A percentile compares a stretch with the other conserved stretches of the same genome.
Evolutionary conservation across 164 flowering plant genomes (phyloP).

Genomic region (Vitis labrusca): DNA sequence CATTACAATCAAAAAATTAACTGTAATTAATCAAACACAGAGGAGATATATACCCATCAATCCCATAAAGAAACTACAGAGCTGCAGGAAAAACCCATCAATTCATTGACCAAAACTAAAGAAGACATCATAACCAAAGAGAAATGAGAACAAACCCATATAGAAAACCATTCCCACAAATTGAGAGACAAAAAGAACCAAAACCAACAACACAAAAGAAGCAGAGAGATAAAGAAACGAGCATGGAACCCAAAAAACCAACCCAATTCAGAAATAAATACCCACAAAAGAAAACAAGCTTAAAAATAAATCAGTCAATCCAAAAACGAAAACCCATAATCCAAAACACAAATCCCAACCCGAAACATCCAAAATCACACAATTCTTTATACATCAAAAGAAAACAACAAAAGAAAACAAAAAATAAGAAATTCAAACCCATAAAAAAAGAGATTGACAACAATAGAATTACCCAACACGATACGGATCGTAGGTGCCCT

Average conservation of each 20-base stretch:
- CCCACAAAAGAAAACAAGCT: background rate
- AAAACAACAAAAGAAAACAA: background rate
- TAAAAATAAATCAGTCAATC: background rate
- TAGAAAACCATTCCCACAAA: background rate
- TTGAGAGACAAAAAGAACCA: background rate
- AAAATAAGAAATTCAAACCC: background rate
- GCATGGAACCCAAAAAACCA: background rate
- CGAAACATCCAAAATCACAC: background rate
- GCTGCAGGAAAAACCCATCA: background rate
- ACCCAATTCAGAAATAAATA: background rate
- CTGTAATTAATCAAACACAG: background rate
- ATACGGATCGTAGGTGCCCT: slow-evolving; percentile 72
- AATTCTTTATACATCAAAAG: background rate
- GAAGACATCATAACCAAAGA: background rate
- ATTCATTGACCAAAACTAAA: background rate
- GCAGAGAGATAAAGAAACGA: background rate
- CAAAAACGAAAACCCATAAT: background rate
- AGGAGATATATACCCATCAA: background rate
- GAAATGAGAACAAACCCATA: background rate
- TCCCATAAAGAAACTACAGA: background rate
- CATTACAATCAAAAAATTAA: background rate
- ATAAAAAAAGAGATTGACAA: background rate
- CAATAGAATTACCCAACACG: slow-evolving; percentile 60
- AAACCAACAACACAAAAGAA: background rate
- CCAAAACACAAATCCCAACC: slow-evolving; percentile 3